phyloP scores from a whole-genome alignment of 129 eudicot genomes.

The Mikania micrantha region DNA sequence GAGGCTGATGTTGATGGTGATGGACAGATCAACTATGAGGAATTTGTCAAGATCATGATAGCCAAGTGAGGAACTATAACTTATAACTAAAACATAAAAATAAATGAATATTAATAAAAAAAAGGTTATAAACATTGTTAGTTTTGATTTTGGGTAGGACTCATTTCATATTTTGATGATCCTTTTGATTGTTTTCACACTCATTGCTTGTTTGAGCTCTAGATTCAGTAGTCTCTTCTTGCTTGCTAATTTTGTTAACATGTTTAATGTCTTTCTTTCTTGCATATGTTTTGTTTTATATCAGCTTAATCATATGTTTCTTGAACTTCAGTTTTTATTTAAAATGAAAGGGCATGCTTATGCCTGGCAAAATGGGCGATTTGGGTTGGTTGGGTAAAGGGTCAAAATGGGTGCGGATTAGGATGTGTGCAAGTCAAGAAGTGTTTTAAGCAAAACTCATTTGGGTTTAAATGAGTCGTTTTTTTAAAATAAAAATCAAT shows the following conservation, averaged over 20 bases:
- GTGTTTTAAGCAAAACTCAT: too few species aligned
- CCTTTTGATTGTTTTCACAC: slow-evolving; percentile 20
- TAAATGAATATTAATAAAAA: not conserved
- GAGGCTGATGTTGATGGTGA: slow-evolving; percentile 84
- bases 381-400: too few species aligned
- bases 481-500: too few species aligned
- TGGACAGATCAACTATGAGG: slow-evolving; percentile 85
- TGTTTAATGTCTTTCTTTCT: too few species aligned
- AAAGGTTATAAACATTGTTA: slow-evolving; percentile 33
- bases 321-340: too few species aligned
- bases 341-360: too few species aligned
- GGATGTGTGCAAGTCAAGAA: too few species aligned
- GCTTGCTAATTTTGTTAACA: slow-evolving; percentile 32
- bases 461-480: too few species aligned
- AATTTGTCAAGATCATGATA: slow-evolving; percentile 82
- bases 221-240: slow-evolving; percentile 24
- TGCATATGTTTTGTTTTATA: too few species aligned
- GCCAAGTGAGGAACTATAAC: slow-evolving; percentile 66
- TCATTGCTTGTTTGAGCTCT: slow-evolving; percentile 39
- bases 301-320: too few species aligned
- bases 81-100: slow-evolving; percentile 10
- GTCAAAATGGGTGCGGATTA: too few species aligned
- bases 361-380: too few species aligned
- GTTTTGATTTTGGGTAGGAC: slow-evolving; percentile 38
- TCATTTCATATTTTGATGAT: slow-evolving; percentile 37